Evolutionary conservation across 345 rosid species (phyloP).

Genomic region (Iberis pinnata): DNA sequence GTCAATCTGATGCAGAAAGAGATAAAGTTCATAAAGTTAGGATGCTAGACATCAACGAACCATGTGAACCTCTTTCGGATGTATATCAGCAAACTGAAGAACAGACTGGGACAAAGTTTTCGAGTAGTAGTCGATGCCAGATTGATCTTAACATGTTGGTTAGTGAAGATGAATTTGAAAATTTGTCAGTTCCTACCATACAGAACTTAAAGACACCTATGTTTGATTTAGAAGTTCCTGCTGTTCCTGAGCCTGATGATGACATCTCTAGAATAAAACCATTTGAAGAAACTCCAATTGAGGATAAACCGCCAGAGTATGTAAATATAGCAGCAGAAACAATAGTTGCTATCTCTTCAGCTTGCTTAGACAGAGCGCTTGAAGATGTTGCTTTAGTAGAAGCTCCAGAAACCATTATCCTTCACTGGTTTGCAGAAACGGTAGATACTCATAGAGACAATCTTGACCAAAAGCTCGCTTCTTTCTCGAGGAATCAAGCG

Average conservation of each 20-base stretch:
- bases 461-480: slow-evolving; percentile 29
- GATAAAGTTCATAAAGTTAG: slow-evolving; percentile 36
- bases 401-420: slow-evolving; percentile 31
- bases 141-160: slow-evolving; percentile 61
- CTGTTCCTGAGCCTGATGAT: slow-evolving; percentile 30
- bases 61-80: slow-evolving; percentile 52
- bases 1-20: slow-evolving; percentile 35
- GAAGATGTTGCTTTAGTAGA: slow-evolving; percentile 19
- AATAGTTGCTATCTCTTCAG: slow-evolving; percentile 47
- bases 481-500: slow-evolving; percentile 13
- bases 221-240: slow-evolving; percentile 50
- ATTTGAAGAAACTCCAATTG: slow-evolving; percentile 13
- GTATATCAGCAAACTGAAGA: slow-evolving; percentile 22
- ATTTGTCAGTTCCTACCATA: slow-evolving; percentile 28
- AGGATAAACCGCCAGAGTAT: slow-evolving; percentile 22
- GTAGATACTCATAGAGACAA: slow-evolving; percentile 45
- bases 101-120: slow-evolving; percentile 10
- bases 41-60: slow-evolving; percentile 79
- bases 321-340: slow-evolving; percentile 52
- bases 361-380: slow-evolving; percentile 22
- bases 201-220: slow-evolving; percentile 30
- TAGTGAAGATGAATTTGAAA: slow-evolving; percentile 40
- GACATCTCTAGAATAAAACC: slow-evolving; percentile 3
- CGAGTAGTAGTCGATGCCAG: slow-evolving; percentile 26
- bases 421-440: slow-evolving; percentile 64